A percentile compares a stretch with the other conserved stretches of the same genome.
Conservation (phyloP, 345 rosid genomes). For the Anacardium occidentale region DNA sequence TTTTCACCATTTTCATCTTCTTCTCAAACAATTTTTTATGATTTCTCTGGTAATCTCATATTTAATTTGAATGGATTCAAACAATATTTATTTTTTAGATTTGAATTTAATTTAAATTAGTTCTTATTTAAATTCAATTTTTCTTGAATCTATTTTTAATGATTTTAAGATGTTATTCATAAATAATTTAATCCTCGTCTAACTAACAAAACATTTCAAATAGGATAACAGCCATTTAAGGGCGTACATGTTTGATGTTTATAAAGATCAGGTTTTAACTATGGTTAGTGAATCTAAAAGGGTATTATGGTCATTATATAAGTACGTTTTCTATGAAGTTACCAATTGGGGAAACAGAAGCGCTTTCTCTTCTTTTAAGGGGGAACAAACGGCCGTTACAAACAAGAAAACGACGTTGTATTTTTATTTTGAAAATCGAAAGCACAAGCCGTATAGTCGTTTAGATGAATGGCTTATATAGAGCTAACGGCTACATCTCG, state of each 20-base stretch:
- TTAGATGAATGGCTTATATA: constrained; percentile 32
- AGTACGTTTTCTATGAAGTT: background rate
- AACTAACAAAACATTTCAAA: too few relatives aligned
- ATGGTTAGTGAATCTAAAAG: background rate
- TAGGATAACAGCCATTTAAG: too few relatives aligned
- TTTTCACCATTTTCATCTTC: too few relatives aligned
- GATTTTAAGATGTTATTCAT: background rate
- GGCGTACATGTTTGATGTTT: too few relatives aligned
- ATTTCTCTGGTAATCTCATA: too few relatives aligned
- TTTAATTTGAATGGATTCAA: too few relatives aligned
- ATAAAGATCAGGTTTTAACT: background rate
- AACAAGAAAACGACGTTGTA: constrained; percentile 7
- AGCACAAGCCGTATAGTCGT: constrained; percentile 8
- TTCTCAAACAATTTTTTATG: too few relatives aligned
- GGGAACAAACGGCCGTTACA: constrained; percentile 21
- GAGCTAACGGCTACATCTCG: constrained; percentile 52
- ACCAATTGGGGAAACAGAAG: background rate
- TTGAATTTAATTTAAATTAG: too few relatives aligned
- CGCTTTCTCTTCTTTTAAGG: background rate
- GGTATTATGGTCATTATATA: constrained; percentile 6
- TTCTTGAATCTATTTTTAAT: too few relatives aligned
- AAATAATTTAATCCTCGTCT: too few relatives aligned
- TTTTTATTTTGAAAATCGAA: background rate
- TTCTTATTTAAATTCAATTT: too few relatives aligned
- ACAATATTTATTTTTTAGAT: too few relatives aligned